Conservation (phyloP, 345 rosid genomes). For the Citrus trifoliata region DNA sequence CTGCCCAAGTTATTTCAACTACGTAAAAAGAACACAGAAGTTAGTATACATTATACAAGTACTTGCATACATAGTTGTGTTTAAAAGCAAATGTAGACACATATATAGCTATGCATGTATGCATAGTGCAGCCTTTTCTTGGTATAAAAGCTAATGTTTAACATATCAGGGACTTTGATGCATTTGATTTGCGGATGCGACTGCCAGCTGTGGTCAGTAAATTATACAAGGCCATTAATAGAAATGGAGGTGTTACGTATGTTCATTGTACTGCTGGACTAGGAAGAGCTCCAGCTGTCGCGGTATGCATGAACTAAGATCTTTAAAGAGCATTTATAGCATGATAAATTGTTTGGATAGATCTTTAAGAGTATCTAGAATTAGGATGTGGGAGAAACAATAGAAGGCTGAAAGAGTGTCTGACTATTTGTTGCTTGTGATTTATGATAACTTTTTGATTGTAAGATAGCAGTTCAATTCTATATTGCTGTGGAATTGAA, state of each 20-base stretch:
- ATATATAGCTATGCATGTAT: neutral
- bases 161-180: constrained; percentile 86
- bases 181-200: constrained; percentile 87
- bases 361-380: neutral
- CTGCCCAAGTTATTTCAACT: neutral
- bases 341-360: neutral
- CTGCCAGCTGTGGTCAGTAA: constrained; percentile 86
- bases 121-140: neutral
- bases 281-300: constrained; percentile 95
- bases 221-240: constrained; percentile 60
- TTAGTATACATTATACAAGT: neutral
- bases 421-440: neutral
- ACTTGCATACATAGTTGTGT: neutral
- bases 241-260: constrained; percentile 85
- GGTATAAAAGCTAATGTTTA: constrained; percentile 20
- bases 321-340: neutral
- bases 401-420: neutral
- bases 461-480: neutral
- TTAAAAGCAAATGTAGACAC: neutral
- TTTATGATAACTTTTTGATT: neutral
- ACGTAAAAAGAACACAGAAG: neutral
- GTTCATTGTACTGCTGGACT: constrained; percentile 98
- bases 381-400: neutral
- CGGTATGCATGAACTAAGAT: constrained; percentile 45
- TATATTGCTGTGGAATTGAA: neutral